Percentiles rank a stretch among this genome's conserved stretches.
phyloP scores from a whole-genome alignment of 768 basidiomycete species.

The Sistotremastrum niveocremeum region DNA sequence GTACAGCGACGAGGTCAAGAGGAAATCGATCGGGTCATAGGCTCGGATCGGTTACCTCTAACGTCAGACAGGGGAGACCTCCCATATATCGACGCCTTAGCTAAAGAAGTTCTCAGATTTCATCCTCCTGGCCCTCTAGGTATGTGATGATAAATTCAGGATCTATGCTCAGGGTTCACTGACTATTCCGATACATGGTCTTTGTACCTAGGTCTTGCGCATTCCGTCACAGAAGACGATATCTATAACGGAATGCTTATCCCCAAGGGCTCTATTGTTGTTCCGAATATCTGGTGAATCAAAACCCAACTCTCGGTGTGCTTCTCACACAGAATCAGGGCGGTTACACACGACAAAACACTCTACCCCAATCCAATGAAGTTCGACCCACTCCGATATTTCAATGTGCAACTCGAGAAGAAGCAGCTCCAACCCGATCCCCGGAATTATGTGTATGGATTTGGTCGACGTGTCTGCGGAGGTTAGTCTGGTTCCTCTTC shows the following conservation, averaged over 20 bases:
- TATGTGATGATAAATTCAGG: neutral
- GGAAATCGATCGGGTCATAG: constrained; percentile 15
- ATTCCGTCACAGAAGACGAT: constrained; percentile 17
- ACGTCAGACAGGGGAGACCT: constrained; percentile 10
- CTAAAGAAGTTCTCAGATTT: constrained; percentile 16
- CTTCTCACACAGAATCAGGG: constrained; percentile 6
- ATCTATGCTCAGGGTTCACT: neutral
- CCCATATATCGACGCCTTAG: constrained; percentile 14
- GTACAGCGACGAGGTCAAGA: constrained; percentile 13
- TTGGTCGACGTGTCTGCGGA: too few relatives aligned
- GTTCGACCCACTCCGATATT: constrained; percentile 7
- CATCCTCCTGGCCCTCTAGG: constrained; percentile 12
- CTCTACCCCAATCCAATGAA: constrained; percentile 15
- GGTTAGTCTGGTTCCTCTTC: too few relatives aligned
- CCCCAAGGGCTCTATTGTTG: constrained; percentile 18
- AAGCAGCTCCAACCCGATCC: too few relatives aligned
- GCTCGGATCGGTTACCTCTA: constrained; percentile 12
- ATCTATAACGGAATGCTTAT: constrained; percentile 21
- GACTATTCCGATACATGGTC: neutral
- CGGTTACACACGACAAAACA: constrained; percentile 16
- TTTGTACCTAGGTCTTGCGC: constrained; percentile 4
- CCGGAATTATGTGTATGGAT: too few relatives aligned
- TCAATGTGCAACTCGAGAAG: too few relatives aligned
- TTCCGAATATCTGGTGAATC: constrained; percentile 13
- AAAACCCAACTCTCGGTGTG: neutral